A percentile compares a stretch with the other conserved stretches of the same genome.
phyloP scores from a whole-genome alignment of 306 rosid genomes.

The Psophocarpus tetragonolobus region DNA sequence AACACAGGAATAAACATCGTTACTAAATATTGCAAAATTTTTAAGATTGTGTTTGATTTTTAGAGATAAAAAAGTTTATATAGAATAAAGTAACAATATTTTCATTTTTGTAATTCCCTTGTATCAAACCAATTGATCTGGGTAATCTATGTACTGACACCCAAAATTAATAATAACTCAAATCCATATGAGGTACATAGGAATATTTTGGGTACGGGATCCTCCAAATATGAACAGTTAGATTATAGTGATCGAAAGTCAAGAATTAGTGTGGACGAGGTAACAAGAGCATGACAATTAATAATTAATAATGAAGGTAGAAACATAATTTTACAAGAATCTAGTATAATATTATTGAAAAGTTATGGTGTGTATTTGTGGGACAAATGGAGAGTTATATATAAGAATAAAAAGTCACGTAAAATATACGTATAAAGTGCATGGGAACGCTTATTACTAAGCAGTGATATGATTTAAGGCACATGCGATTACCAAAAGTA shows the following conservation, averaged over 20 bases:
- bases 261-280: background rate
- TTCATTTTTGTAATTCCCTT: background rate
- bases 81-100: background rate
- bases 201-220: background rate
- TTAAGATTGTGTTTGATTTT: too few relatives aligned
- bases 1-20: too few relatives aligned
- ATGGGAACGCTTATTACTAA: background rate
- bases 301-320: background rate
- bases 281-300: background rate
- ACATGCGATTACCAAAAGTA: slow-evolving; percentile 21
- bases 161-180: background rate
- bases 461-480: background rate
- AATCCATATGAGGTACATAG: background rate
- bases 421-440: background rate
- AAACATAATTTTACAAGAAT: background rate
- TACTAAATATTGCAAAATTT: too few relatives aligned
- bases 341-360: background rate
- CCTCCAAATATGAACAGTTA: background rate
- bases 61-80: too few relatives aligned
- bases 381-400: background rate
- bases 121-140: background rate
- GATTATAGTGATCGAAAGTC: background rate
- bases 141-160: background rate
- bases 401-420: background rate
- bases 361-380: background rate